Evolutionary conservation across 805 yeast genomes (phyloP).

Genomic region (Candida vaughaniae): DNA sequence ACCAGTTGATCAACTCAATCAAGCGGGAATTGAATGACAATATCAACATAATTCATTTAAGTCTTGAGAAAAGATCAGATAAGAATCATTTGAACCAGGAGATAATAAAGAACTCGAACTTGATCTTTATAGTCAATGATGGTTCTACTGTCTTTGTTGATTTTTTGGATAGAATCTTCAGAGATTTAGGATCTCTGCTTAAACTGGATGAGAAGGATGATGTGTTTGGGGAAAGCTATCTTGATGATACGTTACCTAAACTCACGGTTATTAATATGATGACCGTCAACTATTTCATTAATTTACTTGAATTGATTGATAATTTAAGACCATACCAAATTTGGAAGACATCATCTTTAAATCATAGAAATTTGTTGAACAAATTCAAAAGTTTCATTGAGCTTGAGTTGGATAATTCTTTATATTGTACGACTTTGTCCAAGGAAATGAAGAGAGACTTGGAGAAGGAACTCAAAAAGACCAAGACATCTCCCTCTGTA

Average conservation of each 20-base stretch:
- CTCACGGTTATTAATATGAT: conserved; percentile 38
- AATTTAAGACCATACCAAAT: conserved; percentile 34
- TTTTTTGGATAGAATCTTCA: conserved; percentile 17
- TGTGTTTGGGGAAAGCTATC: not conserved
- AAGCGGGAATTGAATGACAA: conserved; percentile 9
- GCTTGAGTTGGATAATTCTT: conserved; percentile 18
- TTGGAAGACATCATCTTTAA: conserved; percentile 38
- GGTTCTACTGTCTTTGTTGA: conserved; percentile 33
- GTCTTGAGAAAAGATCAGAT: not conserved
- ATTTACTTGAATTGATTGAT: conserved; percentile 37
- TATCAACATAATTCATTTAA: conserved; percentile 8
- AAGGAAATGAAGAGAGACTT: not conserved
- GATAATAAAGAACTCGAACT: conserved; percentile 22
- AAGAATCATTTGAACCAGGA: conserved; percentile 12
- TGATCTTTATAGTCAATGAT: conserved; percentile 38
- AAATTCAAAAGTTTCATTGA: conserved; percentile 31
- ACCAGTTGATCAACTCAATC: conserved; percentile 18
- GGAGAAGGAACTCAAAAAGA: not conserved
- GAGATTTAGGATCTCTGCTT: not conserved
- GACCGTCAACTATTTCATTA: conserved; percentile 39
- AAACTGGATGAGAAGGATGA: conserved; percentile 1
- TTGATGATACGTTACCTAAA: conserved; percentile 19
- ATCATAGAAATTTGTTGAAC: conserved; percentile 20
- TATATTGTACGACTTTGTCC: not conserved
- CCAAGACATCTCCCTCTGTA: conserved; percentile 9